Conservation (phyloP, 371 early-diverging fungal genomes). For the Blakeslea trispora region DNA sequence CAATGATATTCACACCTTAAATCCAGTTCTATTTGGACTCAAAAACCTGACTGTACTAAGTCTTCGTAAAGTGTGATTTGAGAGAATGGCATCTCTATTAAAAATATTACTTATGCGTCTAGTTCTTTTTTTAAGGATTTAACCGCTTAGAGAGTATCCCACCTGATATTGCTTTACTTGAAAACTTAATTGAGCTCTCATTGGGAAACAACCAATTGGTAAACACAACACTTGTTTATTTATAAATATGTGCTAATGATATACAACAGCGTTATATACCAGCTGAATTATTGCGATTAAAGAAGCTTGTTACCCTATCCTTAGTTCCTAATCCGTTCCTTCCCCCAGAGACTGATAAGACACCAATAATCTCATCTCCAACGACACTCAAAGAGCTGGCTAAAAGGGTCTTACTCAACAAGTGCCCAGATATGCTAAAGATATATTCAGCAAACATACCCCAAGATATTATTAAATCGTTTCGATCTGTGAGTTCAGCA, state of each 20-base stretch:
- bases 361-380: background rate
- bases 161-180: slow-evolving; percentile 58
- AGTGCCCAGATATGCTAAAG: background rate
- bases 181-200: slow-evolving; percentile 58
- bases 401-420: slow-evolving; percentile 18
- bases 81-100: background rate
- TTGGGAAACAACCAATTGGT: slow-evolving; percentile 61
- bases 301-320: slow-evolving; percentile 28
- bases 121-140: slow-evolving; percentile 37
- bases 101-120: background rate
- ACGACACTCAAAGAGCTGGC: slow-evolving; percentile 26
- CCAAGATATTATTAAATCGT: slow-evolving; percentile 16
- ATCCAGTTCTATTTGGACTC: slow-evolving; percentile 46
- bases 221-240: slow-evolving; percentile 3
- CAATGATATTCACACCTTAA: slow-evolving; percentile 42
- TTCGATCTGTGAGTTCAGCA: slow-evolving; percentile 20
- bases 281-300: slow-evolving; percentile 33
- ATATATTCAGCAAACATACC: slow-evolving; percentile 10
- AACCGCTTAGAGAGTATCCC: slow-evolving; percentile 51
- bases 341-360: no score
- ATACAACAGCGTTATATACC: slow-evolving; percentile 33
- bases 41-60: slow-evolving; percentile 59
- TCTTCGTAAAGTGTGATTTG: slow-evolving; percentile 52
- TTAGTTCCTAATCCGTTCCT: slow-evolving; percentile 42
- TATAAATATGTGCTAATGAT: background rate